Evolutionary conservation across 2,329 filamentous ascomycete species (phyloP), one percentile per base, ranked within the genome.

Genomic region (Graphilbum sp.): DNA sequence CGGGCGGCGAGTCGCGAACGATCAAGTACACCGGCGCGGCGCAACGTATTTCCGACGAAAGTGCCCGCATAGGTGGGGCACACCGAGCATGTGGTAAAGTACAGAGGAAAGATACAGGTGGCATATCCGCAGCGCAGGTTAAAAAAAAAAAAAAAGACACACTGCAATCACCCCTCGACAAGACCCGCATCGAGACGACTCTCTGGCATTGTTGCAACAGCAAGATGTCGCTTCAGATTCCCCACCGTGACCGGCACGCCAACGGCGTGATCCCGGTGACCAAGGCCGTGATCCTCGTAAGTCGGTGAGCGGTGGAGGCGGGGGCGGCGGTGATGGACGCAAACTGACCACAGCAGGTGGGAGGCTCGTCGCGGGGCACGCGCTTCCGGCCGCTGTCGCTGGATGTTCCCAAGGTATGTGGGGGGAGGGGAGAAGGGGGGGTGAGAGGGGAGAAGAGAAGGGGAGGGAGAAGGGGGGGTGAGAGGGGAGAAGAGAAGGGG

Each of bases 361-460:
- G 88, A 48, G 88, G 90, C 43, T 87, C 90, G 40, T 95, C 87
- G 42, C 75, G 90, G 69, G 90, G 90, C 57, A 98, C 90, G 45
- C 76, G 90, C 49, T 96, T 96, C 65, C 75, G 90, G 50, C 90
- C 90, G 51, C 71, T 98, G 49, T 94, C 86, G 40, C 80, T 96
- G 52, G 90, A 98, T 63, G 70, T 95, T 40, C 90, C 90, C 50
- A 96, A 96, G 76, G 84, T 88, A 60, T 44, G 62, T n/a, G n/a
- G n/a, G n/a, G n/a, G n/a, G n/a, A n/a, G n/a, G n/a, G n/a, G n/a
- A n/a, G n/a, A n/a, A n/a, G n/a, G n/a, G n/a, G n/a, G n/a, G n/a
- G n/a, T n/a, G n/a, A n/a, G n/a, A n/a, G n/a, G n/a, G n/a, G n/a
- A n/a, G n/a, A n/a, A n/a, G n/a, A n/a, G n/a, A n/a, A n/a, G n/a